A percentile compares a stretch with the other conserved stretches of the same genome.
phyloP scores from a whole-genome alignment of 225 moss, liverwort and hornwort genomes.

The Physcomitrellopsis africana region DNA sequence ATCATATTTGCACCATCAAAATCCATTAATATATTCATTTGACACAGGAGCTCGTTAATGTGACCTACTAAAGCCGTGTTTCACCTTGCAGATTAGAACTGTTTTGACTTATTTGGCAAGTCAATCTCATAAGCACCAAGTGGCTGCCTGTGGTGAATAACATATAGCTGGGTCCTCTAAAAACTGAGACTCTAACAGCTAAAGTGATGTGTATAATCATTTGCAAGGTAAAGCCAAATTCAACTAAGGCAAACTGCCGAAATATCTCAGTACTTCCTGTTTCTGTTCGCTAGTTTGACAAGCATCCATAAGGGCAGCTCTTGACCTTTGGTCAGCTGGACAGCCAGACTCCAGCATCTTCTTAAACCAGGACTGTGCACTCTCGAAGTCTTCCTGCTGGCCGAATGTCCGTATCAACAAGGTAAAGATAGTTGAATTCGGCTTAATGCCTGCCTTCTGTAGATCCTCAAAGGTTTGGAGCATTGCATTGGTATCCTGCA shows the following conservation, averaged over 20 bases:
- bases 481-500: slow-evolving; percentile 50
- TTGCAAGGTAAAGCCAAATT: not conserved
- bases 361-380: slow-evolving; percentile 69
- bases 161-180: not conserved
- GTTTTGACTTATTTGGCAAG: not conserved
- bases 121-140: no score
- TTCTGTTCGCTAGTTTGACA: slow-evolving; percentile 71
- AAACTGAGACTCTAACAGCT: not conserved
- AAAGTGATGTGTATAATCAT: not conserved
- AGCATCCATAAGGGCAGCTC: slow-evolving; percentile 63
- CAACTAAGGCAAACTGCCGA: slow-evolving; percentile 40
- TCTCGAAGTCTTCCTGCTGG: slow-evolving; percentile 65
- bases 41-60: slow-evolving; percentile 10
- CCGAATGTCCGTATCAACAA: slow-evolving; percentile 75
- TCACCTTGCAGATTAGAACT: slow-evolving; percentile 8
- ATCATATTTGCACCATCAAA: no score
- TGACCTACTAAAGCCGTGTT: slow-evolving; percentile 10
- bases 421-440: slow-evolving; percentile 79
- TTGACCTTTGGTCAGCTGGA: slow-evolving; percentile 65
- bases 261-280: slow-evolving; percentile 54
- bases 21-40: not conserved
- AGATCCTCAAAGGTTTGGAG: slow-evolving; percentile 68
- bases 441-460: slow-evolving; percentile 58
- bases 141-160: not conserved
- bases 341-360: slow-evolving; percentile 71